Conservation (phyloP, 805 yeast genomes). For the Yamadazyma akitaensis region DNA sequence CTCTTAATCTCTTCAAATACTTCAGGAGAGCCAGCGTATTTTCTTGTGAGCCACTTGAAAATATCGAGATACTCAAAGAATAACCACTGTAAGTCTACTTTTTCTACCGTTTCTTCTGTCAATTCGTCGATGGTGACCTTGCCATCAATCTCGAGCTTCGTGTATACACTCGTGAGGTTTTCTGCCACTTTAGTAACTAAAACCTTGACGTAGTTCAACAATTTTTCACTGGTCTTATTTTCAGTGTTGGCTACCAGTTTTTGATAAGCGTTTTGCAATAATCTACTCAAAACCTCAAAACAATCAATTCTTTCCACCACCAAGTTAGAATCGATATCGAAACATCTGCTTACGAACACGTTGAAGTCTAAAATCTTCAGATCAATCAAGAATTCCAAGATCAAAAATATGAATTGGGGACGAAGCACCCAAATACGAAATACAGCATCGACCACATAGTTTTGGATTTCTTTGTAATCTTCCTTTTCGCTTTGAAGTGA, state of each 20-base stretch:
- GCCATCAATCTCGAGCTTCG: slow-evolving; percentile 8
- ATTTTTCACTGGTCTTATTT: not conserved
- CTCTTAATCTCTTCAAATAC: not conserved
- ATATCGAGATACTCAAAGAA: slow-evolving; percentile 41
- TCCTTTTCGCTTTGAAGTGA: not conserved
- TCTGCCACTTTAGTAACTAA: slow-evolving; percentile 18
- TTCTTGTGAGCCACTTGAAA: slow-evolving; percentile 21
- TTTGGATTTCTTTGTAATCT: slow-evolving; percentile 22
- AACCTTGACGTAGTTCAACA: not conserved
- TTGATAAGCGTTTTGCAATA: slow-evolving; percentile 17
- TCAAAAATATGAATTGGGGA: slow-evolving; percentile 43
- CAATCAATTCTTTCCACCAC: slow-evolving; percentile 40
- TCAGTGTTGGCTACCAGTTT: not conserved
- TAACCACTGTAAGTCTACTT: slow-evolving; percentile 39
- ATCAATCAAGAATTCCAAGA: slow-evolving; percentile 41
- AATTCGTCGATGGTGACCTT: slow-evolving; percentile 25
- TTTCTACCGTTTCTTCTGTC: slow-evolving; percentile 23
- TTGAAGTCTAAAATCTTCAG: slow-evolving; percentile 31
- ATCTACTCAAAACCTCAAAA: slow-evolving; percentile 40
- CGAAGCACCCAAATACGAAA: slow-evolving; percentile 44
- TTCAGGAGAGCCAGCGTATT: not conserved
- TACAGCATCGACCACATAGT: slow-evolving; percentile 37
- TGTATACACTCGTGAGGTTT: slow-evolving; percentile 28
- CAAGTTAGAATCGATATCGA: slow-evolving; percentile 27
- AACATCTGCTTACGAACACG: slow-evolving; percentile 24